These are phyloP conservation scores for Globisporangium iwayamae DNA, from an alignment of 352 stramenopile genomes.

Conservation along the genomic window DNA sequence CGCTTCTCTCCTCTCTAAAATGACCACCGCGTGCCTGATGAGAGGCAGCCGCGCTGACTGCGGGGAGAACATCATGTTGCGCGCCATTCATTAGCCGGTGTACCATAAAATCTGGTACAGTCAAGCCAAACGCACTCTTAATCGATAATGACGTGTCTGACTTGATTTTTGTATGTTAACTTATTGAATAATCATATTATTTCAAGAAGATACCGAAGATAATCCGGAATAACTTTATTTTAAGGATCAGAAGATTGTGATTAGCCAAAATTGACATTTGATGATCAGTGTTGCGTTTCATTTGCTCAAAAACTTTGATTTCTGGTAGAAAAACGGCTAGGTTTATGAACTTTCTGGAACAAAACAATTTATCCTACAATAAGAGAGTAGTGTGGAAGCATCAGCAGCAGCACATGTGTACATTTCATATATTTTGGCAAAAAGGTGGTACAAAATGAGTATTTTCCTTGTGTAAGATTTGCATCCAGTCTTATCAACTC, in stretches of 20 bases:
- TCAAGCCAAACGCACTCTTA: neutral
- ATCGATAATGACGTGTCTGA: neutral
- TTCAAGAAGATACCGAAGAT: neutral
- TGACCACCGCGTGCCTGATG: no score
- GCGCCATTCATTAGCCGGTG: neutral
- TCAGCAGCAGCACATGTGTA: no score
- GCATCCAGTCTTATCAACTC: no score
- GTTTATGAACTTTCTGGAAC: neutral
- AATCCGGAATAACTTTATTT: neutral
- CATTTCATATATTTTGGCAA: no score
- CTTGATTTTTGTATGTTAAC: neutral
- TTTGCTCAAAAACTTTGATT: neutral
- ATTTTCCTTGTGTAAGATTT: no score
- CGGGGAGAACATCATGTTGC: no score
- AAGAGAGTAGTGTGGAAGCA: no score
- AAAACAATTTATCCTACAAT: no score
- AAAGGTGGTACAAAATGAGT: no score
- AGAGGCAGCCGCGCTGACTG: no score
- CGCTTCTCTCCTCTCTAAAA: no score
- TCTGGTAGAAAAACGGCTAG: neutral
- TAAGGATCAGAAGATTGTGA: neutral
- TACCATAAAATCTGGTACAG: neutral
- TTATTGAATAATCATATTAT: neutral
- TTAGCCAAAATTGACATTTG: neutral
- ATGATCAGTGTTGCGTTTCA: neutral